phyloP scores from a whole-genome alignment of 2,329 filamentous ascomycete genomes.

The Fusarium sublunatum region DNA sequence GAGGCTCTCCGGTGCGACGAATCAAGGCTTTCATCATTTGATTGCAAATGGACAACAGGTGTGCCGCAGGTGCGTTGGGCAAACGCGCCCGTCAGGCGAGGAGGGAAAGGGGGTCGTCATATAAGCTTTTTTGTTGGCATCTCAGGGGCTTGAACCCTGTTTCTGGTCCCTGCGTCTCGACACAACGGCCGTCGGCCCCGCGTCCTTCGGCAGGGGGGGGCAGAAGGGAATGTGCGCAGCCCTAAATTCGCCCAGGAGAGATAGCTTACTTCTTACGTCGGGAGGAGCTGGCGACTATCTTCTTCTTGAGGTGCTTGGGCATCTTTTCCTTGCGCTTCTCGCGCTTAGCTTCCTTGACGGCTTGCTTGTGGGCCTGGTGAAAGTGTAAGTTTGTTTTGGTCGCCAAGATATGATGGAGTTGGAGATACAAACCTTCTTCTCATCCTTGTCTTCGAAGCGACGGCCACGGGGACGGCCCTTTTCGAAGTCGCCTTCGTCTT shows the following conservation, averaged over 20 bases:
- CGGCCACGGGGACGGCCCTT: constrained; percentile 81
- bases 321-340: constrained; percentile 96
- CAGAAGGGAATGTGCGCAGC: constrained; percentile 1
- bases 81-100: not conserved
- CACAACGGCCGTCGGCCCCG: constrained; percentile 13
- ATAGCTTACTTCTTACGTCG: constrained; percentile 69
- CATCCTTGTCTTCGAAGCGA: constrained; percentile 90
- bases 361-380: constrained; percentile 76
- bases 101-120: not conserved
- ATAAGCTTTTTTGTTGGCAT: constrained; percentile 14
- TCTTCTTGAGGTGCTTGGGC: constrained; percentile 96
- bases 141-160: not conserved
- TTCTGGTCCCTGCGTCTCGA: constrained; percentile 15
- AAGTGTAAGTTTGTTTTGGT: constrained; percentile 38
- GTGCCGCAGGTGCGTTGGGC: too few species aligned
- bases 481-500: constrained; percentile 67
- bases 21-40: constrained; percentile 61
- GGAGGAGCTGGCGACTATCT: constrained; percentile 72
- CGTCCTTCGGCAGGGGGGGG: not conserved
- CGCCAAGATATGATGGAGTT: not conserved
- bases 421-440: constrained; percentile 73
- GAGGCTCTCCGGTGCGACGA: constrained; percentile 44
- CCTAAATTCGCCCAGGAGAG: constrained; percentile 3
- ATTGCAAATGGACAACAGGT: constrained; percentile 43
- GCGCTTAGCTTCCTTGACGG: constrained; percentile 94